phyloP scores from a whole-genome alignment of 768 basidiomycete species.

The Hypholoma fasciculare region DNA sequence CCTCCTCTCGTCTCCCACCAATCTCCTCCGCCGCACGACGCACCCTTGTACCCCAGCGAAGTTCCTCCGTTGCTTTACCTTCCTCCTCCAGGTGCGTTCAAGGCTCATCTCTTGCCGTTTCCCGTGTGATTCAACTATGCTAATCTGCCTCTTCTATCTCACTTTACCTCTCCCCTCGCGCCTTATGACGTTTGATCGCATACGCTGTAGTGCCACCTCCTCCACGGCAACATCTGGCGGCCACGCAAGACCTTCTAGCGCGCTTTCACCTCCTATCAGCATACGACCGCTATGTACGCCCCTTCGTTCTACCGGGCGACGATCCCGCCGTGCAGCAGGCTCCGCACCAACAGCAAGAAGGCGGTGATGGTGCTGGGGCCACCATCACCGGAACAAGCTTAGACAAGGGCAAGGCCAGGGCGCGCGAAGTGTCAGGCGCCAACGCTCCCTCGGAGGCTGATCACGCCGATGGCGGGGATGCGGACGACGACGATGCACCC shows the following conservation, averaged over 20 bases:
- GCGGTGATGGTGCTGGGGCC: slow-evolving; percentile 11
- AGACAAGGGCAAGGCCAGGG: slow-evolving; percentile 56
- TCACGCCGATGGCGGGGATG: slow-evolving; percentile 38
- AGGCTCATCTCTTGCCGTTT: slow-evolving; percentile 1
- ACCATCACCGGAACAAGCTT: slow-evolving; percentile 17
- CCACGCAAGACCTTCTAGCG: slow-evolving; percentile 78
- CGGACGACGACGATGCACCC: slow-evolving; percentile 55
- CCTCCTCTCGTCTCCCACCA: slow-evolving; percentile 26
- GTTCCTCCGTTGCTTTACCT: slow-evolving; percentile 35
- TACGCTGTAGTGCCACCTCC: slow-evolving; percentile 30
- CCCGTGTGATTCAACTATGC: not conserved
- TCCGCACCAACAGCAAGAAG: slow-evolving; percentile 7
- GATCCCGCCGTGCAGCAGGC: slow-evolving; percentile 5
- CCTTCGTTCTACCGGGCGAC: slow-evolving; percentile 30
- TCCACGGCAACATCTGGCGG: slow-evolving; percentile 54
- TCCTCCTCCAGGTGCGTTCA: slow-evolving; percentile 39
- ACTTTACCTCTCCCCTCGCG: not conserved
- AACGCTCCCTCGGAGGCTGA: slow-evolving; percentile 30
- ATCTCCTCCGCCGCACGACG: slow-evolving; percentile 26
- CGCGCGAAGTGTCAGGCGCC: slow-evolving; percentile 30
- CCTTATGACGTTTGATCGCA: slow-evolving; percentile 1
- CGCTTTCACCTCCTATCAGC: slow-evolving; percentile 70
- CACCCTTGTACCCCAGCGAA: slow-evolving; percentile 23
- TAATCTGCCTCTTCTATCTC: not conserved
- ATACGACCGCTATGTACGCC: slow-evolving; percentile 84